Base-by-base conservation (phyloP, 768 basidiomycete species). In the Tricholoma bakamatsutake region DNA sequence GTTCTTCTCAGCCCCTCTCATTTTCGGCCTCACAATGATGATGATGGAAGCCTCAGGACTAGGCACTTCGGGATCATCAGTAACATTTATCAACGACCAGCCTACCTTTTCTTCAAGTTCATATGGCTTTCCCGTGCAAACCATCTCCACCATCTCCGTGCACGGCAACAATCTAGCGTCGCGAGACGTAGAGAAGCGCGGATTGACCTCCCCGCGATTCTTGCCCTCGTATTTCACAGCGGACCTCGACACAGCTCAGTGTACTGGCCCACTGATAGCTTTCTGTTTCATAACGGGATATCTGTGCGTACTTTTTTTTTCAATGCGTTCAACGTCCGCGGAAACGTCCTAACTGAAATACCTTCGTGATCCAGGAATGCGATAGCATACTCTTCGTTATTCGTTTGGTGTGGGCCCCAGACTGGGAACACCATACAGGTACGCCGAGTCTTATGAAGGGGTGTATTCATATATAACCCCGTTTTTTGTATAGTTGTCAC, bases 371-470 rank as follows among this genome's bases (percentile, higher is more conserved):
- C 33, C 59, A 90, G 88, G 10, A 85, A 88, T 62, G 80, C 81
- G 1, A 74, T 91, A 24, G 82, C 81, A 2, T 92, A 92, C 72
- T 82, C 87, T 39, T 85, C 90, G 1, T 74, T 90, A 49, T 92
- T 84, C 67, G 81, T 92, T 11, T 93, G 90, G 88, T 87, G 85
- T 67, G 89, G 85, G 15, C 91, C 90, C 68, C 89, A 92, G 68
- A 91, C 89, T 0, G 89, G 87, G 52, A 89, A 89, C 64, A 81
- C 82, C 60, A 76, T 82, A 8, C 84, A 87, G 74, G 84, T 85
- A 61, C 53, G 70, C n/a, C 61, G 18, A 24, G 53, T n/a, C 40
- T 8, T 48, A 24, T 8, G 15, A 17, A 31, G 3, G n/a, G n/a
- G 7, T n/a, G n/a, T 2, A 4, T n/a, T n/a, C n/a, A n/a, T 47